Conservation (phyloP, 1,284 basidiomycete genomes). For the Tilletia horrida region DNA sequence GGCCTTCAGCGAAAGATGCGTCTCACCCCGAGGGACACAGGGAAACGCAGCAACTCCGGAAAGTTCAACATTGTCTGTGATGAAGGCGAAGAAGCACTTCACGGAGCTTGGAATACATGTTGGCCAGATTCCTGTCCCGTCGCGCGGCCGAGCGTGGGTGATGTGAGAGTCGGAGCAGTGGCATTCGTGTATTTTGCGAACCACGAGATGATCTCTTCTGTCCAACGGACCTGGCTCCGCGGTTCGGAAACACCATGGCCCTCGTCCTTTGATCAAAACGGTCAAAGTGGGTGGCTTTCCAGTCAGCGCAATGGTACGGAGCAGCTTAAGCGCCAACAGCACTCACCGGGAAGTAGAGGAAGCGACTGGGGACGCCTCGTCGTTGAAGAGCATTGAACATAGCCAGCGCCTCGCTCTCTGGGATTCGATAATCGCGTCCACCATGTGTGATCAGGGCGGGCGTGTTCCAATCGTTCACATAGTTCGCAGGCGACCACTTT, state of each 20-base stretch:
- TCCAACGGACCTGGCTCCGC: constrained; percentile 37
- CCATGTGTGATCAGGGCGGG: constrained; percentile 44
- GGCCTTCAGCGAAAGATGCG: no score
- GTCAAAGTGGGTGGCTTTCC: neutral
- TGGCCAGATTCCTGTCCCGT: no score
- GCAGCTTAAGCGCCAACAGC: neutral
- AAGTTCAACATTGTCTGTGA: no score
- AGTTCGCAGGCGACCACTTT: constrained; percentile 29
- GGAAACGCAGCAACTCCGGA: no score
- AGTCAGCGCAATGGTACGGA: neutral
- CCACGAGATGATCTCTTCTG: constrained; percentile 40
- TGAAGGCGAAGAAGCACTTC: no score
- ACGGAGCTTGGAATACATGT: no score
- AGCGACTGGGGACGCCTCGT: constrained; percentile 33
- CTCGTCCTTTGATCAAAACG: neutral
- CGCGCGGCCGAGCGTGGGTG: no score
- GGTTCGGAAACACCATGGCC: constrained; percentile 31
- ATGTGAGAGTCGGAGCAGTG: neutral
- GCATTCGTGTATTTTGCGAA: constrained; percentile 28
- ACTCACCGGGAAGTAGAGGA: constrained; percentile 36
- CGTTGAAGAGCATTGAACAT: constrained; percentile 43
- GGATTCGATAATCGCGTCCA: constrained; percentile 37
- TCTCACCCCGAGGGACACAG: no score
- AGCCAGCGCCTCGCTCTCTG: constrained; percentile 28
- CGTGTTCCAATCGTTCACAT: constrained; percentile 36